Percentiles rank a stretch among this genome's conserved stretches.
phyloP scores from a whole-genome alignment of 495 filamentous ascomycete genomes.

The Aspergillus nanangensis region DNA sequence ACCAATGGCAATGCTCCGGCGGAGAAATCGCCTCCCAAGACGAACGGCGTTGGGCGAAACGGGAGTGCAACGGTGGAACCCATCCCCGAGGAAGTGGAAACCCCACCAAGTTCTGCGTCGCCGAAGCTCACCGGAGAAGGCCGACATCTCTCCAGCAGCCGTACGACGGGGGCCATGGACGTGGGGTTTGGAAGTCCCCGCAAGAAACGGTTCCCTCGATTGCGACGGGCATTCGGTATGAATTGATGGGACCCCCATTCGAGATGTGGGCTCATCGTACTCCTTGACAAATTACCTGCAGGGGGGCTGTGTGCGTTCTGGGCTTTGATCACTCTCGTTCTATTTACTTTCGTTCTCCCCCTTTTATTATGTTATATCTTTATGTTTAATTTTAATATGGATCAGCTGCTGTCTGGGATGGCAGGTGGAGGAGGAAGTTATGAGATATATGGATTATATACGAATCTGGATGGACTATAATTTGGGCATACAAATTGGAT shows the following conservation, averaged over 20 bases:
- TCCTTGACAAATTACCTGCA: neutral
- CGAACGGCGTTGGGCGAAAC: slow-evolving; percentile 12
- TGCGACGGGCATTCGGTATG: slow-evolving; percentile 47
- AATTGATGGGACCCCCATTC: slow-evolving; percentile 3
- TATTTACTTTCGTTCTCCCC: slow-evolving; percentile 8
- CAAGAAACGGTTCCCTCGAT: slow-evolving; percentile 47
- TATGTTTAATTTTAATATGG: slow-evolving; percentile 8
- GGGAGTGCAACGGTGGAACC: slow-evolving; percentile 2
- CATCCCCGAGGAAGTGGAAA: slow-evolving; percentile 1
- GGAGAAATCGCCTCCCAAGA: neutral
- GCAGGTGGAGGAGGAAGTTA: too few species aligned
- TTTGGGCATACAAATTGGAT: too few species aligned
- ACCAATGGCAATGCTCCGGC: neutral
- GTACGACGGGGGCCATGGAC: slow-evolving; percentile 16
- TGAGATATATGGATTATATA: too few species aligned
- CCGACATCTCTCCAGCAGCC: neutral
- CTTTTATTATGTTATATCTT: neutral
- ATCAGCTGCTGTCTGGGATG: slow-evolving; percentile 6
- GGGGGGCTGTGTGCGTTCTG: slow-evolving; percentile 21
- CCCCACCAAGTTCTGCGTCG: neutral
- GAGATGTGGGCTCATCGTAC: too few species aligned
- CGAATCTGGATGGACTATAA: too few species aligned
- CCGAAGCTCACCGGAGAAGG: neutral
- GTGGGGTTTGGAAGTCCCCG: slow-evolving; percentile 38
- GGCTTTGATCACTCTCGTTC: slow-evolving; percentile 7